Evolutionary conservation across 371 early-diverging fungal genomes (phyloP).

Genomic region (Coemansia sp.): DNA sequence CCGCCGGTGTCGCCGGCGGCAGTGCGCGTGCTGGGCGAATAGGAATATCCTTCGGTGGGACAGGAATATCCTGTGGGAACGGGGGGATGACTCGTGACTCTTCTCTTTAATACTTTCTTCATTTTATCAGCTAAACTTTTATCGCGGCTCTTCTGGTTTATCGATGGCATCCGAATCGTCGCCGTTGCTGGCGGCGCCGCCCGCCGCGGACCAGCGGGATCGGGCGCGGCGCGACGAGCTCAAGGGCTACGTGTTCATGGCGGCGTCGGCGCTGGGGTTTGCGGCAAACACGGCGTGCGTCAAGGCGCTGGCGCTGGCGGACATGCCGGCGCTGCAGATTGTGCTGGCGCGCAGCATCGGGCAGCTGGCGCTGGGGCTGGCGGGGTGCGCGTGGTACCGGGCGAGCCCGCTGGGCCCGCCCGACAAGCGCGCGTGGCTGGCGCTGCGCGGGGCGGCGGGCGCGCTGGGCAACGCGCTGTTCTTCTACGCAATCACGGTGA

Average conservation of each 20-base stretch:
- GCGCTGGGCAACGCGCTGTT: conserved; percentile 69
- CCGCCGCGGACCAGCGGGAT: conserved; percentile 1
- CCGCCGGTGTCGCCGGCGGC: background rate
- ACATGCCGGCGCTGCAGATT: conserved; percentile 64
- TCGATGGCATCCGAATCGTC: background rate
- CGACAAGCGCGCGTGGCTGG: conserved; percentile 55
- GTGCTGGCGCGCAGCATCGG: conserved; percentile 69
- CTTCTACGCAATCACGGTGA: conserved; percentile 66
- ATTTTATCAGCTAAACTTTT: background rate
- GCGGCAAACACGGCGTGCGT: conserved; percentile 71
- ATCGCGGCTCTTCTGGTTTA: no score
- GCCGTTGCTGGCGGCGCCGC: background rate
- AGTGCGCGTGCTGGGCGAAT: conserved; percentile 19
- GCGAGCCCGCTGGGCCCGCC: conserved; percentile 61
- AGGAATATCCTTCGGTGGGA: background rate
- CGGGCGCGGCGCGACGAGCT: conserved; percentile 23
- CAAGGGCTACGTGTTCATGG: conserved; percentile 54
- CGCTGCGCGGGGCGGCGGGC: conserved; percentile 66
- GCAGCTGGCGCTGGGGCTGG: conserved; percentile 59
- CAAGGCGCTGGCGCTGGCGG: conserved; percentile 58
- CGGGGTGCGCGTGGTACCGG: conserved; percentile 54
- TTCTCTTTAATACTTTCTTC: background rate
- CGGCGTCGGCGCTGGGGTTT: conserved; percentile 70
- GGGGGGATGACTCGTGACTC: background rate
- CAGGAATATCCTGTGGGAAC: no score